These are phyloP conservation scores for Phyllostachys edulis DNA, from an alignment of 176 grass and related monocot species.

Conservation along the genomic window DNA sequence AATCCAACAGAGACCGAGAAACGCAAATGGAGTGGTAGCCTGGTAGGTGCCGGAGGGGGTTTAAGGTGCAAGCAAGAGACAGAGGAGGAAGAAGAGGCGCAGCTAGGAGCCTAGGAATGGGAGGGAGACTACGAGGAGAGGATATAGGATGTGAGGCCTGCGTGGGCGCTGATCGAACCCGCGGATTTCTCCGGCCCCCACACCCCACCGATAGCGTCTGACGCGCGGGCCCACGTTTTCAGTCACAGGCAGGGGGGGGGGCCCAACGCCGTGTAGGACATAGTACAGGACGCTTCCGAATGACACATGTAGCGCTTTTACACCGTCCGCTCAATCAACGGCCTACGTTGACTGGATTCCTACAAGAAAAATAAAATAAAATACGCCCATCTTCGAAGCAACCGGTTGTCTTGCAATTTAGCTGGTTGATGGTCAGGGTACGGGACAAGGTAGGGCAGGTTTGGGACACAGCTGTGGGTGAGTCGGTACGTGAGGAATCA, in stretches of 20 bases:
- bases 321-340: neutral
- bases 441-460: neutral
- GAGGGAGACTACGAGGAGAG: constrained; percentile 14
- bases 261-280: neutral
- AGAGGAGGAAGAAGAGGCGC: neutral
- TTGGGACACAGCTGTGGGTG: neutral
- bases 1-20: neutral
- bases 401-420: neutral
- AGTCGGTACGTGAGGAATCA: neutral
- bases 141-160: constrained; percentile 67
- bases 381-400: neutral
- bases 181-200: constrained; percentile 1
- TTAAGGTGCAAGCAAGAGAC: neutral
- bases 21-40: neutral
- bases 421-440: neutral
- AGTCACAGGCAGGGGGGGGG: neutral
- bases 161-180: constrained; percentile 27
- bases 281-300: neutral
- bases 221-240: neutral
- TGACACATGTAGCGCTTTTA: neutral
- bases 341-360: neutral
- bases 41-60: constrained; percentile 1
- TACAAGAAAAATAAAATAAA: neutral
- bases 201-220: neutral
- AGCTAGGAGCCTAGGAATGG: neutral